Base-by-base conservation (phyloP, 75 land plant species). In the Sequoia sempervirens region DNA sequence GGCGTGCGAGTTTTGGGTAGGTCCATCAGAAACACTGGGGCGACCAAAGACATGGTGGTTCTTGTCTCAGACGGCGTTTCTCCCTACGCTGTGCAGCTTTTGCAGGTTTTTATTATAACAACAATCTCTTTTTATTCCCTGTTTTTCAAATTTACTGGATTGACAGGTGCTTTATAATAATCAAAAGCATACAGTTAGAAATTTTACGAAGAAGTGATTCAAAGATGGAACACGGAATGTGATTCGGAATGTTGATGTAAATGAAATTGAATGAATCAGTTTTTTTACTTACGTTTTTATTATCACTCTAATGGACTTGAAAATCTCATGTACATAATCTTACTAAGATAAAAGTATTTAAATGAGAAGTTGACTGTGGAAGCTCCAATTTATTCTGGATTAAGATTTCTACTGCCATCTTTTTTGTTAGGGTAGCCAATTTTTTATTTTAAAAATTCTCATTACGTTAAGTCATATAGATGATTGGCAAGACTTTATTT, bases 11-110 rank as follows among this genome's bases (percentile, higher is more conserved):
- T 97, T 68, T 89, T 97, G 36, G 99, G 99, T 69, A 94, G 94
- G 83, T 97, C 99, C 82, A 90, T 97, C 36, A 88, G 98, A 1
- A 92, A 93, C 85, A 97, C 99, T n/a, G 96, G 96, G 61, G 87
- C 95, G 3, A 88, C 84, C 30, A 96, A 91, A 81, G 99, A 97
- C 80, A 93, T 97, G 95, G 98, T 96, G 23, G 98, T 86, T 70
- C 87, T 97, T 20, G 98, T 97, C 47, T 96, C 98, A 1, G 96
- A 96, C 83, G 99, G 99, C 11, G 99, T 97, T 72, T 96, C 99
- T 28, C 88, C 88, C 28, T 90, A 83, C 28, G 95, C 94, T 15
- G 93, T 91, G 81, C 84, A 87, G 70, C 92, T 94, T 37, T 93
- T 97, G 12, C 69, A 88, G 94, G 98, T 96, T 46, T 32, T 78